phyloP scores from a whole-genome alignment of 768 basidiomycete species.

The Xerocomellus dryophilus region DNA sequence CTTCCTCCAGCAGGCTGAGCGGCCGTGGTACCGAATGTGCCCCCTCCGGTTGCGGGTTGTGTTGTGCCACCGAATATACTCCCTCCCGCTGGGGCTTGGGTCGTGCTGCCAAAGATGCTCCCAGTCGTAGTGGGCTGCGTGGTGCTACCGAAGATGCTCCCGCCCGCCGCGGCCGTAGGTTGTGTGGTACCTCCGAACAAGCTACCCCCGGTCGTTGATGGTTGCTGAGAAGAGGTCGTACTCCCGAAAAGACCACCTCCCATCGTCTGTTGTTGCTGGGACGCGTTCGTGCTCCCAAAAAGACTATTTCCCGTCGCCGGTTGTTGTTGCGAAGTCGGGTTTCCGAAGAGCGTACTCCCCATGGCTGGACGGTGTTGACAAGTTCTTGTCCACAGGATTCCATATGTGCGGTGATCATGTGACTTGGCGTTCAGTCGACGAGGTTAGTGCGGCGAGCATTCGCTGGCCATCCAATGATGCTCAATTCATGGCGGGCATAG shows the following conservation, averaged over 20 bases:
- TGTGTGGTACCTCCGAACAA: constrained; percentile 20
- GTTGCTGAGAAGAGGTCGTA: constrained; percentile 13
- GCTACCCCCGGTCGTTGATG: constrained; percentile 9
- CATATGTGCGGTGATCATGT: constrained; percentile 5
- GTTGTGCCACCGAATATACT: constrained; percentile 19
- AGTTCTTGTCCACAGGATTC: background rate
- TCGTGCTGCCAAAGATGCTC: constrained; percentile 6
- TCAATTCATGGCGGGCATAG: too few species aligned
- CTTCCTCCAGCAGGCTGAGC: constrained; percentile 21
- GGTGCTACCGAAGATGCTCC: constrained; percentile 11
- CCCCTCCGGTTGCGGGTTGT: constrained; percentile 20
- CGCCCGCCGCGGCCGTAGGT: constrained; percentile 3
- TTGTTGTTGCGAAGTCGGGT: constrained; percentile 23
- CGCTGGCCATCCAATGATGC: too few species aligned
- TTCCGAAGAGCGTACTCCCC: constrained; percentile 22
- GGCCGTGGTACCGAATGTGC: constrained; percentile 21
- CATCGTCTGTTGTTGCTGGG: constrained; percentile 25
- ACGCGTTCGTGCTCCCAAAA: constrained; percentile 24
- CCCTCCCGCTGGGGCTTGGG: constrained; percentile 16
- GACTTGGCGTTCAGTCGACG: background rate
- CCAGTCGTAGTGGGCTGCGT: constrained; percentile 16
- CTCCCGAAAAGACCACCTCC: constrained; percentile 20
- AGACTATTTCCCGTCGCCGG: constrained; percentile 20
- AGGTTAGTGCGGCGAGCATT: too few species aligned
- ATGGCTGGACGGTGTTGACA: constrained; percentile 7